Percentiles rank a stretch among this genome's conserved stretches.
Evolutionary conservation across 352 stramenopile species (phyloP).

Genomic region (Phytophthora sansomeana): DNA sequence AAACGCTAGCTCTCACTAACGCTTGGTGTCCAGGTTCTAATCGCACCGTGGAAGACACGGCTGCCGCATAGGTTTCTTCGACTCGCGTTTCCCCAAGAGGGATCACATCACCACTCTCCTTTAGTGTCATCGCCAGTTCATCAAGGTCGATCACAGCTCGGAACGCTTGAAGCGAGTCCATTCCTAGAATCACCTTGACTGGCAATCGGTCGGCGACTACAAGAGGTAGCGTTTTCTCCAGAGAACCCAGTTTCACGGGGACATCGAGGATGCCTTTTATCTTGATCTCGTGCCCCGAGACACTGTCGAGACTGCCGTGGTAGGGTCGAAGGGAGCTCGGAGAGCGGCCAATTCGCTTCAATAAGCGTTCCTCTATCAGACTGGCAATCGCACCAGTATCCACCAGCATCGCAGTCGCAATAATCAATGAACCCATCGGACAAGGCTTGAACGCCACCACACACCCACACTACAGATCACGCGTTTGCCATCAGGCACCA

Average conservation of each 20-base stretch:
- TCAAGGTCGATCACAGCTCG: neutral
- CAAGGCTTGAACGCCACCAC: neutral
- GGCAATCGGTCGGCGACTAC: no score
- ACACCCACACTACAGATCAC: neutral
- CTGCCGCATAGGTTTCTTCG: no score
- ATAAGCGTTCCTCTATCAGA: neutral
- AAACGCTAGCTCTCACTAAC: neutral
- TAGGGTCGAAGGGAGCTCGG: no score
- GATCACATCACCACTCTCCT: no score
- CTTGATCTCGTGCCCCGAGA: no score
- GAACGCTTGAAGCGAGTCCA: neutral
- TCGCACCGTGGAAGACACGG: neutral
- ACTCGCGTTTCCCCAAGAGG: no score
- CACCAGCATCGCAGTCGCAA: constrained; percentile 3
- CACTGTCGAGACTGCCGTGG: no score
- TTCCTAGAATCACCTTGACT: neutral
- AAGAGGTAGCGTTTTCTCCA: no score
- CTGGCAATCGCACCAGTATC: neutral
- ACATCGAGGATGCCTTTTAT: no score
- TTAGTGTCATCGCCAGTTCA: no score
- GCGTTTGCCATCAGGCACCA: neutral
- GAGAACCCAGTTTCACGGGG: no score
- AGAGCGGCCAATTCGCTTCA: neutral
- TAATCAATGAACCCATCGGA: neutral
- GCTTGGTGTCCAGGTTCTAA: neutral